Evolutionary conservation across 257 asterid species (phyloP).

Genomic region (Rhazya stricta): DNA sequence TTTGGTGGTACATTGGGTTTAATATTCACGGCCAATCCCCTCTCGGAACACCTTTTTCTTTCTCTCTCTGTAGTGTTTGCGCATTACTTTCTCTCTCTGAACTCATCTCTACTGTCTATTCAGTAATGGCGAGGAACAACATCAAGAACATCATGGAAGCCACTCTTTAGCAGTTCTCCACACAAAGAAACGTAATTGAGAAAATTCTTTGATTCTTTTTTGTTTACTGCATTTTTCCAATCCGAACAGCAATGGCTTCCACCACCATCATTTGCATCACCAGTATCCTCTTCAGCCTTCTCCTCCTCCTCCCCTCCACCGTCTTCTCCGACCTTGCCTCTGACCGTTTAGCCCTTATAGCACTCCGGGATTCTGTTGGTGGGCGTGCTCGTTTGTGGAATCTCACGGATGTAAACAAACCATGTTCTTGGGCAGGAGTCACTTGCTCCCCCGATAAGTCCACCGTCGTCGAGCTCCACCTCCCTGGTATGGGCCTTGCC

Average conservation of each 20-base stretch:
- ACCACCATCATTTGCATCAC: conserved; percentile 13
- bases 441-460: conserved; percentile 50
- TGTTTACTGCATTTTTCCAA: conserved; percentile 13
- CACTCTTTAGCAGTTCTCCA: conserved; percentile 13
- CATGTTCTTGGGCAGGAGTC: conserved; percentile 79
- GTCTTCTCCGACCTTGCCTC: conserved; percentile 50
- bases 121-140: not conserved
- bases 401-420: conserved; percentile 41
- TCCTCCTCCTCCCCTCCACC: conserved; percentile 26
- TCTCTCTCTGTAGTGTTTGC: not conserved
- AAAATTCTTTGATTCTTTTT: not conserved
- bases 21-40: not conserved
- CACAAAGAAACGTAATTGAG: not conserved
- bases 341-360: conserved; percentile 72
- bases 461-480: conserved; percentile 58
- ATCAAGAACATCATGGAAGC: not conserved
- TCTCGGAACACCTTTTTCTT: not conserved
- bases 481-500: conserved; percentile 84
- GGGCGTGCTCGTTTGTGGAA: conserved; percentile 81
- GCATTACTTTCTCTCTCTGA: conserved; percentile 1
- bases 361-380: conserved; percentile 69
- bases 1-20: not conserved
- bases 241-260: conserved; percentile 1
- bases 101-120: not conserved
- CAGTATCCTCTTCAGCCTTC: conserved; percentile 12